Percentiles rank a stretch among this genome's conserved stretches.
Conservation (phyloP, 2,329 filamentous ascomycete species). For the Aspergillus sp. region DNA sequence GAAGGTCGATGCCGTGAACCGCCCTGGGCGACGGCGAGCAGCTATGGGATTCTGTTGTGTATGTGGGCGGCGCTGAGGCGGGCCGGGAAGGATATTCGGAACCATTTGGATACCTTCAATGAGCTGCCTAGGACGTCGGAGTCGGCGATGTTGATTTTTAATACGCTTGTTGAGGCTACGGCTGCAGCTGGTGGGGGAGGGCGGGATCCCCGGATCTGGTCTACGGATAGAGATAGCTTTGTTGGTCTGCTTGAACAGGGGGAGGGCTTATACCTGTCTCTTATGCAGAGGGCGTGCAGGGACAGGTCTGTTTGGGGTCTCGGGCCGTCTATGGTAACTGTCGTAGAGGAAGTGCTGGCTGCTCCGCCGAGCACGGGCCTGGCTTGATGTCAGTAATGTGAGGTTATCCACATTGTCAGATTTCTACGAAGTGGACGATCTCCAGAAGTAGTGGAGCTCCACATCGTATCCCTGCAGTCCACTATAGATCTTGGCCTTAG, state of each 20-base stretch:
- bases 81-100: constrained; percentile 25
- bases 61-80: constrained; percentile 31
- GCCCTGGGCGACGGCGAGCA: constrained; percentile 31
- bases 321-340: background rate
- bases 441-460: too few species aligned
- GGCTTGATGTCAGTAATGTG: background rate
- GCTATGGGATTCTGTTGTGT: constrained; percentile 29
- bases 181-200: background rate
- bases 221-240: background rate
- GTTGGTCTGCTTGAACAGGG: background rate
- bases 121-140: constrained; percentile 21
- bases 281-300: background rate
- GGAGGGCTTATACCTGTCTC: background rate
- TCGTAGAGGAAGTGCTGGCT: background rate
- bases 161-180: constrained; percentile 21
- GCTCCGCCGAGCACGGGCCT: background rate
- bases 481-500: too few species aligned
- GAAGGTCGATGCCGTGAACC: constrained; percentile 28
- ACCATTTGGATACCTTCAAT: constrained; percentile 15
- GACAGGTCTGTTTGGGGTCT: background rate
- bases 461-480: too few species aligned
- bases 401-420: too few species aligned
- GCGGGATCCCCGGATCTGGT: background rate
- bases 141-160: constrained; percentile 25
- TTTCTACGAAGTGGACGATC: too few species aligned